These are phyloP conservation scores for Galium porrigens DNA, from an alignment of 305 asterid genomes.

Conservation along the genomic window DNA sequence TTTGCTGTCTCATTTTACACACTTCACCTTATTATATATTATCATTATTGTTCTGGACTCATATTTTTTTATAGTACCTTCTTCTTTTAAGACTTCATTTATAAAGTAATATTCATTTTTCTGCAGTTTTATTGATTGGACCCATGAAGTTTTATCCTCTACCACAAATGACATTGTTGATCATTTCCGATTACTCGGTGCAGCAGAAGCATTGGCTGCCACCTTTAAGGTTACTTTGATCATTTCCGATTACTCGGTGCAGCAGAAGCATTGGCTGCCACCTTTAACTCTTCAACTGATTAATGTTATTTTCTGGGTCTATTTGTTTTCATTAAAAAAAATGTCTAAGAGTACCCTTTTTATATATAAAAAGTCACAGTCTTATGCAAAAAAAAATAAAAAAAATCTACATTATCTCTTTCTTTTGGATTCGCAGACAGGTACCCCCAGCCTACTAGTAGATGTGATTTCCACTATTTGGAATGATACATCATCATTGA, in stretches of 20 bases:
- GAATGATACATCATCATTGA: conserved; percentile 50
- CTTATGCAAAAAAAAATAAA: neutral
- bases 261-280: conserved; percentile 72
- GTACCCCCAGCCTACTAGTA: conserved; percentile 51
- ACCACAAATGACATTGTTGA: conserved; percentile 39
- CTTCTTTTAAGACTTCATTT: neutral
- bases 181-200: conserved; percentile 72
- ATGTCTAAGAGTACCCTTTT: neutral
- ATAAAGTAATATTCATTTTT: conserved; percentile 16
- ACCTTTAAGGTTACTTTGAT: conserved; percentile 60
- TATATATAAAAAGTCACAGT: neutral
- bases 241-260: conserved; percentile 73
- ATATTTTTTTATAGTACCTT: neutral
- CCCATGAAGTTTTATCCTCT: conserved; percentile 49
- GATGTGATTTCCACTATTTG: conserved; percentile 60
- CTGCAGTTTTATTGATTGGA: conserved; percentile 83
- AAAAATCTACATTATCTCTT: conserved; percentile 3
- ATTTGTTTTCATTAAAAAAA: neutral
- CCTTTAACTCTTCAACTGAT: conserved; percentile 28
- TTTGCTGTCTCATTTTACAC: neutral
- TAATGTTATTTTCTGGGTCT: neutral
- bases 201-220: conserved; percentile 71
- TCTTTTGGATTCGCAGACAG: conserved; percentile 41
- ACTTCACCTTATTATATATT: neutral
- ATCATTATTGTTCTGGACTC: neutral